Percentiles rank a stretch among this genome's conserved stretches.
Evolutionary conservation across 257 asterid species (phyloP).

Genomic region (Cordia subcordata): DNA sequence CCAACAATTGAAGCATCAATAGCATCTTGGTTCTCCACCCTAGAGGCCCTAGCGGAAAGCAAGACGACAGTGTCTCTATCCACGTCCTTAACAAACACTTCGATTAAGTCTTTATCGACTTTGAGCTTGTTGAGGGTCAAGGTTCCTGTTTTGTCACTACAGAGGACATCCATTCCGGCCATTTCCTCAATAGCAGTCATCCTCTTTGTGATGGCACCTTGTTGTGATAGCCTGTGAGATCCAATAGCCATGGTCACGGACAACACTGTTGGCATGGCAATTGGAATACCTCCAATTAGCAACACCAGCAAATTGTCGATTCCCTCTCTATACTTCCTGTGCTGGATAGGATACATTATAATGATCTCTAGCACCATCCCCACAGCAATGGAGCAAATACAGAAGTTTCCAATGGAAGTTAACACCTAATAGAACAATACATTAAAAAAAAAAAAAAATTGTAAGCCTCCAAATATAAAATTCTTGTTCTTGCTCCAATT

Average conservation of each 20-base stretch:
- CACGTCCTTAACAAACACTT: slow-evolving; percentile 47
- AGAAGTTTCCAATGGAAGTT: slow-evolving; percentile 88
- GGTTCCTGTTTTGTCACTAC: slow-evolving; percentile 94
- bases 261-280: slow-evolving; percentile 92
- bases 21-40: slow-evolving; percentile 85
- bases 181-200: slow-evolving; percentile 98
- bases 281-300: slow-evolving; percentile 92
- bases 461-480: not conserved
- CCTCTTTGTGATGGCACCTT: slow-evolving; percentile 96
- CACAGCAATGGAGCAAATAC: slow-evolving; percentile 75
- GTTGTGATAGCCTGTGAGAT: slow-evolving; percentile 79
- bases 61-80: slow-evolving; percentile 49
- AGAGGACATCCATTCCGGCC: slow-evolving; percentile 96
- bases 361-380: slow-evolving; percentile 75
- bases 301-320: slow-evolving; percentile 79
- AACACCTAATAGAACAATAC: slow-evolving; percentile 43
- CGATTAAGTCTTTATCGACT: slow-evolving; percentile 63
- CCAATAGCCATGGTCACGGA: slow-evolving; percentile 99
- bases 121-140: slow-evolving; percentile 90
- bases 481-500: not conserved
- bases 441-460: not conserved
- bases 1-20: slow-evolving; percentile 83
- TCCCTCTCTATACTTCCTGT: slow-evolving; percentile 66
- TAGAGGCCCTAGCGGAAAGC: slow-evolving; percentile 73
- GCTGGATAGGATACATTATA: slow-evolving; percentile 80